A percentile compares a stretch with the other conserved stretches of the same genome.
Conservation (phyloP, 805 yeast genomes). For the Wickerhamiella galacta region DNA sequence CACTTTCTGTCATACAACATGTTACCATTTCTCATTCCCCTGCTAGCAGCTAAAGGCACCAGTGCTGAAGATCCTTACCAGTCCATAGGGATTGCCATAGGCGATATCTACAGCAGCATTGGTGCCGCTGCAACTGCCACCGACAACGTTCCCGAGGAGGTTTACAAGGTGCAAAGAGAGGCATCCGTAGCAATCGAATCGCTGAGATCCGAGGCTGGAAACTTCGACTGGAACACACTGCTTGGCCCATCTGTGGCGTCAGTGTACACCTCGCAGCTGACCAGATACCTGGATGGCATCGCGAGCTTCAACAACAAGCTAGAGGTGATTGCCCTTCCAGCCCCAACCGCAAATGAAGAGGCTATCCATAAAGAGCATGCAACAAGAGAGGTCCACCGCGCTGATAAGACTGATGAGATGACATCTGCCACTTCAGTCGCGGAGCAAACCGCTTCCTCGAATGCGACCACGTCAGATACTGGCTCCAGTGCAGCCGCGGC, state of each 20-base stretch:
- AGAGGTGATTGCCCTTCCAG: conserved; percentile 1
- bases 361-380: too few species aligned
- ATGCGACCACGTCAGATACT: too few species aligned
- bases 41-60: too few species aligned
- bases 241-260: conserved; percentile 10
- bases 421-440: too few species aligned
- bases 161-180: conserved; percentile 5
- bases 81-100: conserved; percentile 44
- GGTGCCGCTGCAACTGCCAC: conserved; percentile 36
- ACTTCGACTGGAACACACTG: conserved; percentile 10
- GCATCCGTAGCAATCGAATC: conserved; percentile 10
- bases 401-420: too few species aligned
- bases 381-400: too few species aligned
- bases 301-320: conserved; percentile 6
- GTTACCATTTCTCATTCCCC: too few species aligned
- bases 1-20: too few species aligned
- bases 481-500: too few species aligned
- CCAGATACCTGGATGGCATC: conserved; percentile 8
- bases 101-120: conserved; percentile 56
- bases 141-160: conserved; percentile 5
- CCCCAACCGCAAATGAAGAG: not conserved
- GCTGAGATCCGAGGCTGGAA: conserved; percentile 5
- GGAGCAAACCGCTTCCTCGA: too few species aligned
- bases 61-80: conserved; percentile 19
- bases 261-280: conserved; percentile 9